Base-by-base conservation (phyloP, 2,329 filamentous ascomycete species). In the Hypoxylon rubiginosum region DNA sequence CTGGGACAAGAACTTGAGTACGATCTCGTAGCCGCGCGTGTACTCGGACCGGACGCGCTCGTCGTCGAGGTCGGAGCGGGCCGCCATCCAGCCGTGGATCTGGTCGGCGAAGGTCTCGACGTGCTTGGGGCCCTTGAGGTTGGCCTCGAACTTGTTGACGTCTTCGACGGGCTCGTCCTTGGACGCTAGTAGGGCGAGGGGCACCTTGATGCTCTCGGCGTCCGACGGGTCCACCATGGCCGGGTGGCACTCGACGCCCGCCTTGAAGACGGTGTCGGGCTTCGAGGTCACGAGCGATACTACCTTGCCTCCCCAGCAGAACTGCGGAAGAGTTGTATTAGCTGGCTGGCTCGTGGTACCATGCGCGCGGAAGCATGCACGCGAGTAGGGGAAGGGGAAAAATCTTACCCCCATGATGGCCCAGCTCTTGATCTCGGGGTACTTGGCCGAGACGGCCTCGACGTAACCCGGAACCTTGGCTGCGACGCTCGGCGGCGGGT, bases 11-110 rank as follows among this genome's bases (percentile, higher is more conserved):
- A 90, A 91, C 50, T 82, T 78, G 43, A 90, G 73, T 19, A 90
- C 80, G 15, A 83, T 85, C 81, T 86, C 83, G 79, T 88, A 91
- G 2, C 87, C 88, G 50, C 89, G 84, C 50, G 82, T 81, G 67
- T 89, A 90, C 79, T 90, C 90, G 69, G 85, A 84, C 77, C 85
- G 86, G 74, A 88, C 85, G 45, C 82, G 83, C 52, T 82, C 79
- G 50, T 90, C 81, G 34, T 83, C 81, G 30, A 92, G 79, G 73
- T 91, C 80, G 0, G 85, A 83, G 26, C 90, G 85, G 0, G 90
- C 90, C 1, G 87, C 88, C 90, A 92, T 92, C 89, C 90, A 92
- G 48, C 90, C 90, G 78, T 92, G 90, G 74, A 89, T 84, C 83
- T 91, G 90, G 73, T 88, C 88, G 24, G 73, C 72, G 73, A 91